A percentile compares a stretch with the other conserved stretches of the same genome.
phyloP scores from a whole-genome alignment of 2,329 filamentous ascomycete species.

The Calonectria pauciramosa region DNA sequence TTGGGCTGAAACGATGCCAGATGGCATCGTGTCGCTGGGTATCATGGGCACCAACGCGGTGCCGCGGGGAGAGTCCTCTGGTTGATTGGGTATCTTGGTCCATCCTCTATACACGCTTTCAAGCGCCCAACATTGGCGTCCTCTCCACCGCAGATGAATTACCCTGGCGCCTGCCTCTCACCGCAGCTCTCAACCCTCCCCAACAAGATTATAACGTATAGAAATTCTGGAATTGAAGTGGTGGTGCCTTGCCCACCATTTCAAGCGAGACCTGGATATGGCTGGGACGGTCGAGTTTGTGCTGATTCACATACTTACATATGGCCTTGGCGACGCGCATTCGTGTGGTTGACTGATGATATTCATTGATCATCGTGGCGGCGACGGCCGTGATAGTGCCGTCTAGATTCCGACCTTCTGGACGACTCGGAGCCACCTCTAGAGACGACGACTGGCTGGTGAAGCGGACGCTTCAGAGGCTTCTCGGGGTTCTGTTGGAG shows the following conservation, averaged over 20 bases:
- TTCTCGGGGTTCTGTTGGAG: conserved; percentile 61
- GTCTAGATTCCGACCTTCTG: conserved; percentile 42
- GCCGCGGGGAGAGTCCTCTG: conserved; percentile 33
- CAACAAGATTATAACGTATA: conserved; percentile 32
- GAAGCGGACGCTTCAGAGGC: conserved; percentile 68
- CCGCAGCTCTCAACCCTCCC: conserved; percentile 31
- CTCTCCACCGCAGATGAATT: conserved; percentile 35
- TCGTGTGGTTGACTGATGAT: conserved; percentile 17
- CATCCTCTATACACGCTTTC: conserved; percentile 38
- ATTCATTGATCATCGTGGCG: conserved; percentile 43
- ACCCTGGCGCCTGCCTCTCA: conserved; percentile 36
- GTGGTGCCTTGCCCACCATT: conserved; percentile 10
- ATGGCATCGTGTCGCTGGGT: conserved; percentile 62
- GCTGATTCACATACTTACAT: conserved; percentile 20
- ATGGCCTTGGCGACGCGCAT: conserved; percentile 20
- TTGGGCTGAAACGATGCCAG: conserved; percentile 55
- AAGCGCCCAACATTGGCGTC: conserved; percentile 32
- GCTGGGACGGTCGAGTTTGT: background rate
- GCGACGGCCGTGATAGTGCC: conserved; percentile 45
- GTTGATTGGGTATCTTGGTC: conserved; percentile 46
- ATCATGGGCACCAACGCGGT: conserved; percentile 43
- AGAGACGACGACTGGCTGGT: conserved; percentile 66
- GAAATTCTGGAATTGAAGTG: conserved; percentile 29
- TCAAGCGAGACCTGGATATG: background rate
- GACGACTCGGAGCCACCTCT: conserved; percentile 35